Evolutionary conservation across 768 basidiomycete genomes (phyloP).

Genomic region (Leucosporidium yakuticum): DNA sequence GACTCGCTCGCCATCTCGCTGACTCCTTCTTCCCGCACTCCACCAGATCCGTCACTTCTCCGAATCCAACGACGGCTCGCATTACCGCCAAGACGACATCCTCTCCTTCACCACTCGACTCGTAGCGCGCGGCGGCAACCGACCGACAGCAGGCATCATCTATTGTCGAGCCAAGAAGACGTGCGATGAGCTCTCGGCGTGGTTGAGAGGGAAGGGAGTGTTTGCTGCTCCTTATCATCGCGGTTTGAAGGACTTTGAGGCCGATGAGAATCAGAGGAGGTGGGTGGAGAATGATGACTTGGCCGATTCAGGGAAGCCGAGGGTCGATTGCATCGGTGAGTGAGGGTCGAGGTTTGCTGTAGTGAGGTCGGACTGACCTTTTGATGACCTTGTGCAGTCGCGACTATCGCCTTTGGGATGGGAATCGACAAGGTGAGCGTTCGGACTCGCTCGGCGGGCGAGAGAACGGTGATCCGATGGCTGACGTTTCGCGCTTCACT

Average conservation of each 20-base stretch:
- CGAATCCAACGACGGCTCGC: constrained; percentile 50
- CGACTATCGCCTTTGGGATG: constrained; percentile 78
- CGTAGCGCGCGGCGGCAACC: not conserved
- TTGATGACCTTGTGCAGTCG: constrained; percentile 37
- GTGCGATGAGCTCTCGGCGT: constrained; percentile 63
- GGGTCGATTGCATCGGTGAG: constrained; percentile 9
- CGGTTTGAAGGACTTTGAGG: constrained; percentile 46
- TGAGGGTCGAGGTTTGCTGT: not conserved
- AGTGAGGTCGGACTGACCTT: not conserved
- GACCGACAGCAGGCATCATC: constrained; percentile 1
- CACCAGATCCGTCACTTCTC: constrained; percentile 6
- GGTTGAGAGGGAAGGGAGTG: constrained; percentile 53
- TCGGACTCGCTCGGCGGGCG: not conserved
- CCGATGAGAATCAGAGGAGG: constrained; percentile 54
- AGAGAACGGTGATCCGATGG: not conserved
- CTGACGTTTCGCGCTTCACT: no score
- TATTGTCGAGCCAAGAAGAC: constrained; percentile 58
- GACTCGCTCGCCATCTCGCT: not conserved
- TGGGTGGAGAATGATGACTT: constrained; percentile 49
- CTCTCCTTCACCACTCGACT: constrained; percentile 47
- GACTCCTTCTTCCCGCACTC: not conserved
- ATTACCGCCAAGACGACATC: constrained; percentile 47
- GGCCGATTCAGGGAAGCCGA: constrained; percentile 54
- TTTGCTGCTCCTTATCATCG: constrained; percentile 24
- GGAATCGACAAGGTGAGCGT: constrained; percentile 68